A percentile compares a stretch with the other conserved stretches of the same genome.
These are phyloP conservation scores for Erythrophleum fordii DNA, from an alignment of 306 rosid genomes.

Conservation along the genomic window DNA sequence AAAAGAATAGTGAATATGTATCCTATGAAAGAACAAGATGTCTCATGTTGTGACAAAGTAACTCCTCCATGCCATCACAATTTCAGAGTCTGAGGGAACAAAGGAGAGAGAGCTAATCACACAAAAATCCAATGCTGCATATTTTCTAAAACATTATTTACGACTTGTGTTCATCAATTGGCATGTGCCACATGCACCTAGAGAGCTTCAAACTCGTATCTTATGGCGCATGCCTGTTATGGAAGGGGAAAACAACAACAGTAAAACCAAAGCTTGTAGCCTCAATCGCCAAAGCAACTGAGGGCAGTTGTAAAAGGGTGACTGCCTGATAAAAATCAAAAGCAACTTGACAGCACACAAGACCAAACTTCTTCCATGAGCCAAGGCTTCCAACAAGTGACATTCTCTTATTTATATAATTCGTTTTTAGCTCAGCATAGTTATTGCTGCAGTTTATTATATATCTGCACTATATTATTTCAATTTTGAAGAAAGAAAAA, in stretches of 20 bases:
- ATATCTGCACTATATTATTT: constrained; percentile 3
- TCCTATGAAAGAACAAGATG: neutral
- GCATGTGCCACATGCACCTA: neutral
- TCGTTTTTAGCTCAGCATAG: neutral
- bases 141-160: too few relatives aligned
- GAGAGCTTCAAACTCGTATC: neutral
- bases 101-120: too few relatives aligned
- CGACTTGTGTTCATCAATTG: neutral
- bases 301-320: neutral
- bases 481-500: neutral
- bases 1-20: neutral
- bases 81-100: too few relatives aligned
- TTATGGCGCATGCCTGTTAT: too few relatives aligned
- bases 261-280: neutral
- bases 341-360: constrained; percentile 16
- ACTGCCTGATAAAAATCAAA: neutral
- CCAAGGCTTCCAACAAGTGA: neutral
- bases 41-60: neutral
- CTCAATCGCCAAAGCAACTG: neutral
- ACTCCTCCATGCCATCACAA: neutral
- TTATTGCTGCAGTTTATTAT: neutral
- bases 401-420: constrained; percentile 7
- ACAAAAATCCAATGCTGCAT: too few relatives aligned
- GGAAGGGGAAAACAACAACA: neutral
- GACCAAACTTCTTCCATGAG: too few relatives aligned